phyloP scores from a whole-genome alignment of 2,329 filamentous ascomycete species.

The Lachnellula hyalina region DNA sequence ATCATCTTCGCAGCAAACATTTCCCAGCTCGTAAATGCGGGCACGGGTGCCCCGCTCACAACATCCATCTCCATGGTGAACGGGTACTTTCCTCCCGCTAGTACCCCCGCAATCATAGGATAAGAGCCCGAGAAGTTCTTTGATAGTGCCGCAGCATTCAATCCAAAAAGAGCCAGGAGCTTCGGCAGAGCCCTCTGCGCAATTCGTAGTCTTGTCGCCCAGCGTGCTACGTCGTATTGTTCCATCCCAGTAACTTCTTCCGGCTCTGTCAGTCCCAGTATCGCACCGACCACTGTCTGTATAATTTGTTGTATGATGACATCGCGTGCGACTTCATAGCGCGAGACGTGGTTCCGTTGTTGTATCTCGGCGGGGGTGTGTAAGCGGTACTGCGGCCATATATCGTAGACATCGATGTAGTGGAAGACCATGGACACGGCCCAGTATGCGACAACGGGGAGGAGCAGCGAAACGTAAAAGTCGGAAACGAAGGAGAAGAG shows the following conservation, averaged over 20 bases:
- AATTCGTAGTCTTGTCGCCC: conserved; percentile 77
- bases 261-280: conserved; percentile 67
- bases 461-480: conserved; percentile 67
- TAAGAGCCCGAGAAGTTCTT: conserved; percentile 67
- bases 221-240: conserved; percentile 81
- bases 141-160: conserved; percentile 71
- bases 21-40: conserved; percentile 83
- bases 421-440: conserved; percentile 74
- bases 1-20: conserved; percentile 65
- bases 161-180: conserved; percentile 63
- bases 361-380: conserved; percentile 90
- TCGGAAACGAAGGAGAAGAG: conserved; percentile 77
- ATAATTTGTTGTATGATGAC: conserved; percentile 89
- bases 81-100: conserved; percentile 80
- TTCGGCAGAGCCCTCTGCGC: conserved; percentile 73
- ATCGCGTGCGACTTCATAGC: conserved; percentile 82
- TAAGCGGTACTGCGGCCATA: conserved; percentile 85
- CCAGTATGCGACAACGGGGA: conserved; percentile 87
- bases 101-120: conserved; percentile 66
- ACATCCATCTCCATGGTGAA: conserved; percentile 55
- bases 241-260: conserved; percentile 70
- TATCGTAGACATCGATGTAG: conserved; percentile 74
- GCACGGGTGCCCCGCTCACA: conserved; percentile 47
- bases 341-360: conserved; percentile 84
- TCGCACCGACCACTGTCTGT: conserved; percentile 67